These are phyloP conservation scores for Globisporangium spiculum DNA, from an alignment of 352 stramenopile species.

Conservation along the genomic window DNA sequence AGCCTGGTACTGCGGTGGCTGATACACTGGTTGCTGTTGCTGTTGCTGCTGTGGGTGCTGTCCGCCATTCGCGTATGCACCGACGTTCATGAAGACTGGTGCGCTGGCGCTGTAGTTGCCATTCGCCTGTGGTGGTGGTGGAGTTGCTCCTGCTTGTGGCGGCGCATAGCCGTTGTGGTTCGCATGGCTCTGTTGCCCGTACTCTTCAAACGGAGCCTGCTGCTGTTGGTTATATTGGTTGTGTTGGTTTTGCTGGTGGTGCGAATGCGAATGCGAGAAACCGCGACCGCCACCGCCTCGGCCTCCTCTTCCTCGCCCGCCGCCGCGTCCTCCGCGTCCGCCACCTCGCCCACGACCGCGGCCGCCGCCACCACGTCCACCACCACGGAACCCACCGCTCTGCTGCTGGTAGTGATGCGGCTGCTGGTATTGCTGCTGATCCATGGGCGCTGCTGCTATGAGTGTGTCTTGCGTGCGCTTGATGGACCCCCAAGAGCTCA, in stretches of 20 bases:
- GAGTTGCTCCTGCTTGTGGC: not conserved
- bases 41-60: conserved; percentile 12
- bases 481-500: not conserved
- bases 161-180: not conserved
- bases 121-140: not conserved
- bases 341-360: conserved; percentile 26
- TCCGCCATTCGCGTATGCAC: conserved; percentile 4
- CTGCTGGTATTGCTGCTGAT: conserved; percentile 1
- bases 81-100: not conserved
- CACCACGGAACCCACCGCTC: conserved; percentile 24
- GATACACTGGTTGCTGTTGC: conserved; percentile 8
- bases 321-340: conserved; percentile 26
- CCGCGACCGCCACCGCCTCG: conserved; percentile 30
- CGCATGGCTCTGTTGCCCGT: conserved; percentile 4
- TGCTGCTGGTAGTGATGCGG: conserved; percentile 16
- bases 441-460: not conserved
- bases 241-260: conserved; percentile 2
- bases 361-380: conserved; percentile 26
- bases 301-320: conserved; percentile 15
- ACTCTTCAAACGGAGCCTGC: conserved; percentile 11
- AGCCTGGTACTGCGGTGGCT: conserved; percentile 10
- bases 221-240: conserved; percentile 9
- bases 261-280: conserved; percentile 5
- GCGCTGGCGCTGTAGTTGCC: not conserved
- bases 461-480: not conserved